A percentile compares a stretch with the other conserved stretches of the same genome.
Conservation (phyloP, 2,329 filamentous ascomycete species). For the Cladophialophora bantiana region DNA sequence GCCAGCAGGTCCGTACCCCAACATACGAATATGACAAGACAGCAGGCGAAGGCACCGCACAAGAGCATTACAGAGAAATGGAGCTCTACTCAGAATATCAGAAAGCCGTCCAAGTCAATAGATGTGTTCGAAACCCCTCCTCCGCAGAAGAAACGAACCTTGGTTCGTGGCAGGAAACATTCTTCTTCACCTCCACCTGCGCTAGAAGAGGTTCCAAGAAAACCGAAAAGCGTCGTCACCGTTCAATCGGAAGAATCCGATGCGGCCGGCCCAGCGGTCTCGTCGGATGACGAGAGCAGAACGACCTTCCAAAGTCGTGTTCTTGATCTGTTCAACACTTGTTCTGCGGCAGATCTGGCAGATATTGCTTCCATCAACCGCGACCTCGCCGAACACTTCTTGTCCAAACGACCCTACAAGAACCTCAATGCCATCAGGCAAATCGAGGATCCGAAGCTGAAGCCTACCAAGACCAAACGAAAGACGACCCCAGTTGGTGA, state of each 20-base stretch:
- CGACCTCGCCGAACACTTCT: conserved; percentile 71
- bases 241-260: conserved; percentile 55
- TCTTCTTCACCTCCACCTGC: conserved; percentile 39
- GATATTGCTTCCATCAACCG: conserved; percentile 80
- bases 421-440: conserved; percentile 69
- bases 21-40: conserved; percentile 37
- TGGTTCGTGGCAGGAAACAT: conserved; percentile 59
- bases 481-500: conserved; percentile 67
- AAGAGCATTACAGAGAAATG: conserved; percentile 67
- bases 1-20: conserved; percentile 47
- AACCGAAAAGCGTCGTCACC: conserved; percentile 25
- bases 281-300: conserved; percentile 49
- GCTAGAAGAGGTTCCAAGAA: conserved; percentile 36
- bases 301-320: conserved; percentile 61
- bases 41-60: conserved; percentile 61
- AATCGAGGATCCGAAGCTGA: conserved; percentile 63
- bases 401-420: conserved; percentile 77
- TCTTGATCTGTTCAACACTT: conserved; percentile 82
- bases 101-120: conserved; percentile 34
- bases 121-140: conserved; percentile 40
- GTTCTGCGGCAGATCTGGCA: conserved; percentile 74
- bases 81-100: conserved; percentile 55
- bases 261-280: conserved; percentile 48
- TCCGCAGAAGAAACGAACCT: conserved; percentile 47
- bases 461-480: conserved; percentile 59